Percentiles rank a stretch among this genome's conserved stretches.
Evolutionary conservation across 116 monocot genomes (phyloP).

Genomic region (Trichopus zeylanicus): DNA sequence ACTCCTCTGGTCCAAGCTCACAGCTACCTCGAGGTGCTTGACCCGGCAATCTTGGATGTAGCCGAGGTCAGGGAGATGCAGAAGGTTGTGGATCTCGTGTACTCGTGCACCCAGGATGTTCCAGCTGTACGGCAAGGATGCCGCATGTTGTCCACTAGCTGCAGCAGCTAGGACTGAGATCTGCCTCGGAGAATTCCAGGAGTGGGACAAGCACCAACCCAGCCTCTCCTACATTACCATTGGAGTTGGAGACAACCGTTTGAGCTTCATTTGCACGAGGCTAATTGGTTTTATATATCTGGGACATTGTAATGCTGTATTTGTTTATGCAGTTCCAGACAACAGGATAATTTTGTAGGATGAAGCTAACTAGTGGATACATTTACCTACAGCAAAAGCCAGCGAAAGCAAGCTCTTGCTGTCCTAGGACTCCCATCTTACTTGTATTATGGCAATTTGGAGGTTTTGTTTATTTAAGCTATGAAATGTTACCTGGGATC

Average conservation of each 20-base stretch:
- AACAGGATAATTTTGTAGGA: too few species aligned
- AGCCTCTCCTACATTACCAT: conserved; percentile 38
- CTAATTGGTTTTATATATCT: too few species aligned
- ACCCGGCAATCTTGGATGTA: conserved; percentile 56
- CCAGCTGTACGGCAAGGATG: conserved; percentile 95
- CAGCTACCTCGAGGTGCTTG: conserved; percentile 74
- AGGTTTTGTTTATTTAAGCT: too few species aligned
- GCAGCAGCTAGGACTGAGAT: conserved; percentile 57
- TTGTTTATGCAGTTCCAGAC: too few species aligned
- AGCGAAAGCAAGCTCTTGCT: too few species aligned
- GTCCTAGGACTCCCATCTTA: too few species aligned
- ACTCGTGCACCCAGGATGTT: conserved; percentile 91
- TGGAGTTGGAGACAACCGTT: conserved; percentile 37
- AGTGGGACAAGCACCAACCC: conserved; percentile 43
- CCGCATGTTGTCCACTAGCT: conserved; percentile 95
- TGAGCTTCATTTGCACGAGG: conserved; percentile 16
- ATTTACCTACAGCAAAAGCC: too few species aligned
- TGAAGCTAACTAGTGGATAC: too few species aligned
- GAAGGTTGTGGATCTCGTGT: conserved; percentile 89
- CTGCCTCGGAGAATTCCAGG: conserved; percentile 29
- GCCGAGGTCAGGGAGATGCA: conserved; percentile 67
- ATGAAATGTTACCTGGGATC: too few species aligned
- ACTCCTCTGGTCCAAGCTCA: conserved; percentile 89
- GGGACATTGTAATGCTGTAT: too few species aligned
- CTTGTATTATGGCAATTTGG: too few species aligned